Conservation (phyloP, 163 green algal species). For the Chlamydomonas reinhardtii region DNA sequence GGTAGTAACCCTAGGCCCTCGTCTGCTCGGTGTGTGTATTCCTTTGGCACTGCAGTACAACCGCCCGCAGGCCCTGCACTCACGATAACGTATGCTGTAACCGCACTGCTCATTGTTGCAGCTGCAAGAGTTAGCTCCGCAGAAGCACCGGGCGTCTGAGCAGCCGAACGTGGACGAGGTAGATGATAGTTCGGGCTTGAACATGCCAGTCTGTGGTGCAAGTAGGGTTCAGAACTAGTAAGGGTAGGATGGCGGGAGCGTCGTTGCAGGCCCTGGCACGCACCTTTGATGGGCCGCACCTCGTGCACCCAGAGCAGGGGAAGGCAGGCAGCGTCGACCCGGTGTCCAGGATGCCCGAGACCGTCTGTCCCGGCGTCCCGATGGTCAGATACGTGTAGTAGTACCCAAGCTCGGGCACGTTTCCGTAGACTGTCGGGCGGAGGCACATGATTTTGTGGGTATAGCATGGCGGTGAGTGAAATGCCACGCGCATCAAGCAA, state of each 20-base stretch:
- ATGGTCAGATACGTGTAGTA: constrained; percentile 90
- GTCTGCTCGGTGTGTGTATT: no score
- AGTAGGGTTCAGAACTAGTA: no score
- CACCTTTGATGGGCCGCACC: constrained; percentile 82
- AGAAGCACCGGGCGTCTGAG: not conserved
- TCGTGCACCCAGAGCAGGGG: constrained; percentile 80
- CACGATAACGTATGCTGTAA: not conserved
- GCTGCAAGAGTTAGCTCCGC: no score
- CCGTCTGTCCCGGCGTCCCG: constrained; percentile 83
- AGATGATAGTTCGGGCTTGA: no score
- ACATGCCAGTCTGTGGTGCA: not conserved
- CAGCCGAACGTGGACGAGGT: not conserved
- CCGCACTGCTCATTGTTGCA: not conserved
- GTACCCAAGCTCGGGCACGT: constrained; percentile 69
- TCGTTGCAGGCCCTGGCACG: not conserved
- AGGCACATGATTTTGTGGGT: no score
- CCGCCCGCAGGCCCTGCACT: not conserved
- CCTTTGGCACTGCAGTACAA: no score
- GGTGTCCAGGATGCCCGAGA: constrained; percentile 94
- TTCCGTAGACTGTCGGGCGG: constrained; percentile 37
- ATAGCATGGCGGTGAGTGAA: no score
- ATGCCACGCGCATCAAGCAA: no score
- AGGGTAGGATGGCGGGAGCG: no score
- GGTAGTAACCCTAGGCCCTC: no score
- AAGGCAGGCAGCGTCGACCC: constrained; percentile 95